Percentiles rank a stretch among this genome's conserved stretches.
Evolutionary conservation across 495 filamentous ascomycete genomes (phyloP).

Genomic region (Evansstolkia leycettana): DNA sequence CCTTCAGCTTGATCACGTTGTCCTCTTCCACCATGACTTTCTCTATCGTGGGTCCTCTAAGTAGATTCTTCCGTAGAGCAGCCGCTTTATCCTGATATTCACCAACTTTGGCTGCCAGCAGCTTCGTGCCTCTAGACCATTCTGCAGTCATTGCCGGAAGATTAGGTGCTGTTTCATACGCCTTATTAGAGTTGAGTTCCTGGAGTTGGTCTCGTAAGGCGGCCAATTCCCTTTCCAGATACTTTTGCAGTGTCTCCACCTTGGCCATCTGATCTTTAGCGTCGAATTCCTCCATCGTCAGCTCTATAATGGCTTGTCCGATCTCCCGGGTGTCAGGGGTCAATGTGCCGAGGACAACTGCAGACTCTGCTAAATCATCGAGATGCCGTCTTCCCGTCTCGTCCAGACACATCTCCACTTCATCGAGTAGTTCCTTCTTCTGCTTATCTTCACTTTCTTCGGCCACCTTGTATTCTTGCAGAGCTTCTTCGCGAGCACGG

Average conservation of each 20-base stretch:
- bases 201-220: slow-evolving; percentile 24
- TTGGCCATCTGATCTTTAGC: slow-evolving; percentile 29
- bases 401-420: slow-evolving; percentile 27
- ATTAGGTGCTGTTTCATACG: slow-evolving; percentile 36
- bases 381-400: slow-evolving; percentile 20
- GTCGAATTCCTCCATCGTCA: slow-evolving; percentile 30
- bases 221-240: slow-evolving; percentile 28
- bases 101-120: slow-evolving; percentile 41
- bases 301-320: slow-evolving; percentile 27
- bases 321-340: slow-evolving; percentile 22
- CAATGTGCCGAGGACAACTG: slow-evolving; percentile 19
- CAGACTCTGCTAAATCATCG: slow-evolving; percentile 29
- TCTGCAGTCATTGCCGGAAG: slow-evolving; percentile 49
- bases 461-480: slow-evolving; percentile 19
- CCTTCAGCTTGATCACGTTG: slow-evolving; percentile 16
- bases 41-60: slow-evolving; percentile 31
- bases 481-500: slow-evolving; percentile 26
- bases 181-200: slow-evolving; percentile 27
- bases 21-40: slow-evolving; percentile 37
- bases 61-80: slow-evolving; percentile 24
- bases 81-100: slow-evolving; percentile 42
- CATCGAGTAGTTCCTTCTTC: slow-evolving; percentile 26
- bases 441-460: slow-evolving; percentile 20
- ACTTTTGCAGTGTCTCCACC: slow-evolving; percentile 44
- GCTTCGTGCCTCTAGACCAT: slow-evolving; percentile 48